phyloP scores from a whole-genome alignment of 441 rosid species.

The Erodium texanum region DNA sequence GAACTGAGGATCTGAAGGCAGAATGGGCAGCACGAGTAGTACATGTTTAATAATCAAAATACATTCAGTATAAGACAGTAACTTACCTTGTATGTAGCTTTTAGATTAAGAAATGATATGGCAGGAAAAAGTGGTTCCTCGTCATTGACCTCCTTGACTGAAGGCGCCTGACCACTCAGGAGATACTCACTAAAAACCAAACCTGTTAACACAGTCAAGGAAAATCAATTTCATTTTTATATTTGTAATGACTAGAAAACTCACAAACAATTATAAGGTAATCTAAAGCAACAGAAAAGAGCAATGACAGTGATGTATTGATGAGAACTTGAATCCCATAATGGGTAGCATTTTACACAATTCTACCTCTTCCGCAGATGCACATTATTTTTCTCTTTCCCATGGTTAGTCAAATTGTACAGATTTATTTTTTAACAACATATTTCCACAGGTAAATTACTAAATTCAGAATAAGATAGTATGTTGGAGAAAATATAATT shows the following conservation, averaged over 20 bases:
- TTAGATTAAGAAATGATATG: conserved; percentile 31
- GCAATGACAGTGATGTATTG: background rate
- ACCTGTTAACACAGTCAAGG: conserved; percentile 41
- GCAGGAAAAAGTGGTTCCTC: conserved; percentile 88
- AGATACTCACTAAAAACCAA: conserved; percentile 88
- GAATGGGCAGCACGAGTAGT: background rate
- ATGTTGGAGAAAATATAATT: background rate
- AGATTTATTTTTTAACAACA: background rate
- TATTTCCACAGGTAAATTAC: background rate
- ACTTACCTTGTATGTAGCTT: conserved; percentile 35
- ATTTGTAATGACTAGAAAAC: conserved; percentile 1
- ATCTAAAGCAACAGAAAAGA: background rate
- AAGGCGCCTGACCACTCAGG: conserved; percentile 83
- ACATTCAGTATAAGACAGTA: background rate
- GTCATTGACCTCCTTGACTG: conserved; percentile 75
- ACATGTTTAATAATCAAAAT: background rate
- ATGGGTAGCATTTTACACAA: no score
- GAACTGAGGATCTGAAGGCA: background rate
- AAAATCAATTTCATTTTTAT: background rate
- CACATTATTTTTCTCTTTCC: background rate
- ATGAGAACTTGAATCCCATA: no score
- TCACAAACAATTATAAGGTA: background rate
- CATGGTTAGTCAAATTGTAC: background rate
- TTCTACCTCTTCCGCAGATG: background rate
- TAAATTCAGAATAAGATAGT: background rate